These are phyloP conservation scores for Metschnikowia matae DNA, from an alignment of 805 yeast species.

Conservation along the genomic window DNA sequence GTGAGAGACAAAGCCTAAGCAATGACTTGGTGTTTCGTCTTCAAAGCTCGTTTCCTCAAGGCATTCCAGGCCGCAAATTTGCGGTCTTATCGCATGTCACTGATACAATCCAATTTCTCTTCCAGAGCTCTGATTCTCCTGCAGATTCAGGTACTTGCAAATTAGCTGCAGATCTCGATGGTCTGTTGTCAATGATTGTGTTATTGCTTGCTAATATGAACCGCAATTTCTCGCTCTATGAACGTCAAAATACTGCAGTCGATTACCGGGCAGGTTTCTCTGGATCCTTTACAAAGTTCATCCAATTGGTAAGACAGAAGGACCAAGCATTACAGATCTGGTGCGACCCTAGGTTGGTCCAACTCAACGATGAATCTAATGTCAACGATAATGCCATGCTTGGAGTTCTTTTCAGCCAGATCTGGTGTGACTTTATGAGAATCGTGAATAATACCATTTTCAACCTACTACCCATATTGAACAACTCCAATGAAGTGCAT, in stretches of 20 bases:
- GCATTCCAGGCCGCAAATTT: constrained; percentile 3
- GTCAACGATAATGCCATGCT: constrained; percentile 20
- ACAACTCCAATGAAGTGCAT: constrained; percentile 20
- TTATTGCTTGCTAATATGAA: constrained; percentile 21
- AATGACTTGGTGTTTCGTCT: neutral
- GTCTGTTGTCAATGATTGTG: constrained; percentile 11
- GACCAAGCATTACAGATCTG: constrained; percentile 24
- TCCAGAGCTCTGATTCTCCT: constrained; percentile 13
- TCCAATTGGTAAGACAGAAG: constrained; percentile 16
- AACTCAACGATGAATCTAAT: constrained; percentile 15
- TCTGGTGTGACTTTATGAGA: constrained; percentile 38
- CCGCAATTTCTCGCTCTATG: constrained; percentile 19
- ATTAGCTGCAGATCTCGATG: constrained; percentile 4
- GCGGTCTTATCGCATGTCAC: constrained; percentile 1
- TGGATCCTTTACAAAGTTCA: constrained; percentile 18
- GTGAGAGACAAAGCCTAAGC: neutral
- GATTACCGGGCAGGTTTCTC: constrained; percentile 19
- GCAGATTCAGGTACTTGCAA: neutral
- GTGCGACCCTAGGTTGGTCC: constrained; percentile 32
- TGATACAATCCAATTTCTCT: constrained; percentile 2
- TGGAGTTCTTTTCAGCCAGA: constrained; percentile 26
- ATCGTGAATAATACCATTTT: constrained; percentile 26
- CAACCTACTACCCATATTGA: constrained; percentile 23
- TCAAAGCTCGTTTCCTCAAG: constrained; percentile 1
- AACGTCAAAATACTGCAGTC: constrained; percentile 14